Base-by-base conservation (phyloP, 2,329 filamentous ascomycete genomes). In the Thermochaetoides dissita region DNA sequence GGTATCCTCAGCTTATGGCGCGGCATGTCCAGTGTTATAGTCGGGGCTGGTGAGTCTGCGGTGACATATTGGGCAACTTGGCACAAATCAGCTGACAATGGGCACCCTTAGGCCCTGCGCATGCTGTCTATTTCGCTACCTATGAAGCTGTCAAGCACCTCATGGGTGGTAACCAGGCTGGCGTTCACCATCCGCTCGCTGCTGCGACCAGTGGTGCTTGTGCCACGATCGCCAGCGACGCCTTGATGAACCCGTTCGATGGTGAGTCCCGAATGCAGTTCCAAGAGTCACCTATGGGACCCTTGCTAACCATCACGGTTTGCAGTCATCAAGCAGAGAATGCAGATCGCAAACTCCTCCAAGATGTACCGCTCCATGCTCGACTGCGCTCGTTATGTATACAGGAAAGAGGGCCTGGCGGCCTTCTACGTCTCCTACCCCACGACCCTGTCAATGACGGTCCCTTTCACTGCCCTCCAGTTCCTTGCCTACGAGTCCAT, bases 361-460 rank as follows among this genome's bases (percentile, higher is more conserved):
- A 76, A 74, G 53, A 78, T 81, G 67, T 94, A 96, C 66, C 81
- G 80, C 55, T 87, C 83, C 17, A 81, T 96, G 64, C 60, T 72
- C 43, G 82, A 95, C 59, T 98, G 91, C 68, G 89, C 89, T 44
- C 77, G 73, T 58, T 81, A 85, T 51, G 82, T 98, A 47, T 94
- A 94, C 66, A 77, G 73, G 55, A 81, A 77, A 40, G 91, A 98
- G 64, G 91, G 91, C 41, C 62, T 96, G 37, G 75, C 79, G 40
- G 89, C 91, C 42, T 98, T 98, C 66, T 98, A 98, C 67, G 81
- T 98, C 55, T 98, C 91, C 24, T 98, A 98, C 62, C 91, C 91
- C 10, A 98, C 91, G 12, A 98, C 91, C 2, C 71, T 98, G 29
- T 94, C 86, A 57, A 98, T 98, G 91, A 96, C 91, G 10, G 87